Conservation (phyloP, 768 basidiomycete species). For the Baorangia bicolor region DNA sequence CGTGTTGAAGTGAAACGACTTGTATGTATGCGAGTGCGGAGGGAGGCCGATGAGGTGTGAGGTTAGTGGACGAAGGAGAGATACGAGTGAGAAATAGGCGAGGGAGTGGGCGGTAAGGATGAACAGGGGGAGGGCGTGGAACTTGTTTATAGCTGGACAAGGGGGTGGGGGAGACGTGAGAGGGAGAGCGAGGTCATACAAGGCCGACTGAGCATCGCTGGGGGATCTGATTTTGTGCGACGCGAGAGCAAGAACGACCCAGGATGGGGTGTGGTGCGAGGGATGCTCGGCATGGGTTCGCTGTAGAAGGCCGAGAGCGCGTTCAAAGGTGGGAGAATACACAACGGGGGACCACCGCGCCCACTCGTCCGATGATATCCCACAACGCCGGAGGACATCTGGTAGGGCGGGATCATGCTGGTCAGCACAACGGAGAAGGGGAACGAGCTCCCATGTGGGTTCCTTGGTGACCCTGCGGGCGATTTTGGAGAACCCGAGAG, state of each 20-base stretch:
- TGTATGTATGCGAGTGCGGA: conserved; percentile 10
- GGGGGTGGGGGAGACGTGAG: conserved; percentile 36
- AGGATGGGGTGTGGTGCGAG: conserved; percentile 39
- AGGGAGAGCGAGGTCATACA: conserved; percentile 43
- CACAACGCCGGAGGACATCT: conserved; percentile 32
- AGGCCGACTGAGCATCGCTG: conserved; percentile 42
- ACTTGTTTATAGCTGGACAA: conserved; percentile 9
- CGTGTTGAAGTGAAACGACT: conserved; percentile 47
- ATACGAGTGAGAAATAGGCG: conserved; percentile 46
- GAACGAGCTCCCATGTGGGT: conserved; percentile 44
- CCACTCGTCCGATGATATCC: conserved; percentile 39
- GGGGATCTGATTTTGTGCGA: conserved; percentile 46
- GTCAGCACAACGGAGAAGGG: conserved; percentile 27
- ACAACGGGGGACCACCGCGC: conserved; percentile 40
- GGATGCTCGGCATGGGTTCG: background rate
- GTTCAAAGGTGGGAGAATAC: conserved; percentile 33
- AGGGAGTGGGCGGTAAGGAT: conserved; percentile 43
- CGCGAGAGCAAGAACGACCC: conserved; percentile 55
- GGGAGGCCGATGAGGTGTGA: conserved; percentile 40
- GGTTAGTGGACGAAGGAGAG: conserved; percentile 46
- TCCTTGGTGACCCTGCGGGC: conserved; percentile 37
- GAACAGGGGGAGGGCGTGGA: conserved; percentile 9
- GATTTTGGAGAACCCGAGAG: conserved; percentile 31
- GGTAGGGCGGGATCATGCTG: conserved; percentile 1
- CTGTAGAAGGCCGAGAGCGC: conserved; percentile 28